Evolutionary conservation across 805 yeast genomes (phyloP).

Genomic region (Spencermartinsiella europaea): DNA sequence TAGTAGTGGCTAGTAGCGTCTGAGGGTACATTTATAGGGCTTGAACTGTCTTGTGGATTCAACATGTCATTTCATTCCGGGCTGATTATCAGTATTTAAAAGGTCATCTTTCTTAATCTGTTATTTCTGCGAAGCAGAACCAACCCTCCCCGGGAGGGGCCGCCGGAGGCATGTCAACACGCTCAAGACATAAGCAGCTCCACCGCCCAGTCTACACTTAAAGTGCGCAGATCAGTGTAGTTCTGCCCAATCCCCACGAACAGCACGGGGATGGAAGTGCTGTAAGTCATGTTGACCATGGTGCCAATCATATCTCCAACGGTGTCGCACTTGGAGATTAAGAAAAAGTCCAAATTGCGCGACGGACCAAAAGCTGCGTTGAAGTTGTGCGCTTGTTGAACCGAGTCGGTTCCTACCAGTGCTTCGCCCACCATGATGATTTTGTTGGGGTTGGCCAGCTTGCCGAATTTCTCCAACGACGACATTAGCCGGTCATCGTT

Average conservation of each 20-base stretch:
- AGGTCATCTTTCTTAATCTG: too few species aligned
- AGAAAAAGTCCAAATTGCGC: slow-evolving; percentile 80
- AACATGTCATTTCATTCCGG: too few species aligned
- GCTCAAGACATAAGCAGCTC: slow-evolving; percentile 62
- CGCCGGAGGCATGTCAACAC: too few species aligned
- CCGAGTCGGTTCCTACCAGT: slow-evolving; percentile 94
- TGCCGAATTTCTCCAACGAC: slow-evolving; percentile 89
- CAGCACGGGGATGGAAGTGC: slow-evolving; percentile 90
- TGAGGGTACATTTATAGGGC: too few species aligned
- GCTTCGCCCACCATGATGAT: slow-evolving; percentile 99
- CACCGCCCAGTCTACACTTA: slow-evolving; percentile 91
- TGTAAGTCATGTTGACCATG: slow-evolving; percentile 95
- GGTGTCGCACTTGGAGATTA: slow-evolving; percentile 92
- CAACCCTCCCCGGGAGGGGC: too few species aligned
- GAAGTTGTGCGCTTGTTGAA: slow-evolving; percentile 89
- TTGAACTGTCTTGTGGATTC: too few species aligned
- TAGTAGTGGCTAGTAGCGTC: too few species aligned
- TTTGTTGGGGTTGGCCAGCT: slow-evolving; percentile 91
- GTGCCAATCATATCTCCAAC: slow-evolving; percentile 96
- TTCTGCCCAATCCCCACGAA: slow-evolving; percentile 98
- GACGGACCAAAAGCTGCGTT: slow-evolving; percentile 86
- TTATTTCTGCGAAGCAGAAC: too few species aligned
- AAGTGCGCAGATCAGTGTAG: slow-evolving; percentile 84
- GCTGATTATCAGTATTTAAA: too few species aligned
- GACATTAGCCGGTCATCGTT: slow-evolving; percentile 94